Conservation (phyloP, 257 asterid species). For the Solanum pimpinellifolium region DNA sequence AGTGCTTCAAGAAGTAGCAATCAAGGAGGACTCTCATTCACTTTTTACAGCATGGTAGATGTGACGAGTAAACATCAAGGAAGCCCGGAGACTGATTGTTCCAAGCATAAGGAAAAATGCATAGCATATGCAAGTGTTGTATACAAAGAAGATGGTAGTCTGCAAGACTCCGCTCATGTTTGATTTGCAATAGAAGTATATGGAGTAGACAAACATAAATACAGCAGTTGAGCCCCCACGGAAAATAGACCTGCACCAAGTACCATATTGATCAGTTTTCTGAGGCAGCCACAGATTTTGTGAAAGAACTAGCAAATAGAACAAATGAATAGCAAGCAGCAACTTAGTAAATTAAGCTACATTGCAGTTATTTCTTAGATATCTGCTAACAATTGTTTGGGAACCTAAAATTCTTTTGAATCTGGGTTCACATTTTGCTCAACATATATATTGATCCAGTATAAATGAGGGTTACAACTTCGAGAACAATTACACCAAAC, state of each 20-base stretch:
- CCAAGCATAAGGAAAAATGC: conserved; percentile 77
- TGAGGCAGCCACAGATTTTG: background rate
- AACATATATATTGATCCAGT: background rate
- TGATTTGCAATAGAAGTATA: conserved; percentile 52
- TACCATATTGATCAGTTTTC: background rate
- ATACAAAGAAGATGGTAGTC: conserved; percentile 47
- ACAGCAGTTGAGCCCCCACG: conserved; percentile 76
- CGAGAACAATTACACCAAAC: background rate
- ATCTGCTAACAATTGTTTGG: background rate
- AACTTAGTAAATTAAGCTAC: background rate
- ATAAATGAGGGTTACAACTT: background rate
- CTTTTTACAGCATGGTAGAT: conserved; percentile 57
- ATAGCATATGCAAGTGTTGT: conserved; percentile 60
- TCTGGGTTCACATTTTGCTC: background rate
- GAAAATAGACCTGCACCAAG: conserved; percentile 52
- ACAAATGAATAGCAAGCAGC: background rate
- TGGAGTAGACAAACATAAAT: conserved; percentile 52
- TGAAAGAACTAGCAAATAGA: background rate
- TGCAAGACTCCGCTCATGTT: conserved; percentile 63
- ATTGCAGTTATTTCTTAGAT: background rate
- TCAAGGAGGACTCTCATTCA: conserved; percentile 27
- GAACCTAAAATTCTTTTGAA: background rate
- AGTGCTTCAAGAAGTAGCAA: background rate
- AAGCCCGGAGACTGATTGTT: conserved; percentile 49
- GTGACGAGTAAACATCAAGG: conserved; percentile 46